Percentiles rank a stretch among this genome's conserved stretches.
Conservation (phyloP, 2,329 filamentous ascomycete genomes). For the Pseudogymnoascus sp. region DNA sequence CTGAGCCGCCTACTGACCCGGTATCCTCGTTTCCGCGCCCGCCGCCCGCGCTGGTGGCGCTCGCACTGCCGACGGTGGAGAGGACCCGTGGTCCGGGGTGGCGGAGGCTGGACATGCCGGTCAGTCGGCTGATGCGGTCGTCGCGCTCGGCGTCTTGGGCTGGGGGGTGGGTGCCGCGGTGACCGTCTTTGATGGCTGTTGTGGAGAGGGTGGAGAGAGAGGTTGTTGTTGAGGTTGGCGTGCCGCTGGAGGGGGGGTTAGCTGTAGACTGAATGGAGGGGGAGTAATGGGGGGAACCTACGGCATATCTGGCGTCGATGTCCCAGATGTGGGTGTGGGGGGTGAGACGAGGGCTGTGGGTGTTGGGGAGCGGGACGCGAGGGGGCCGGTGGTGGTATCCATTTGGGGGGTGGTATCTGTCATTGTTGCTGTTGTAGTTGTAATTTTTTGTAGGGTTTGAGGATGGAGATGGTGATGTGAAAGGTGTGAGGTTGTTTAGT, state of each 20-base stretch:
- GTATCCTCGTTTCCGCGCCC: slow-evolving; percentile 52
- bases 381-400: slow-evolving; percentile 63
- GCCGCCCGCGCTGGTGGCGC: slow-evolving; percentile 71
- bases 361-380: slow-evolving; percentile 77
- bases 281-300: slow-evolving; percentile 40
- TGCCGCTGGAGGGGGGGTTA: slow-evolving; percentile 53
- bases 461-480: neutral
- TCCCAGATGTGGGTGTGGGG: neutral
- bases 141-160: slow-evolving; percentile 82
- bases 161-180: slow-evolving; percentile 66
- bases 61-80: slow-evolving; percentile 85
- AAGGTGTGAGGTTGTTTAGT: neutral
- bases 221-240: slow-evolving; percentile 85
- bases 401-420: slow-evolving; percentile 51
- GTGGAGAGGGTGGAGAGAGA: slow-evolving; percentile 88
- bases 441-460: neutral
- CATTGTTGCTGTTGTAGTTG: neutral
- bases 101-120: slow-evolving; percentile 57
- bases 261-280: slow-evolving; percentile 12
- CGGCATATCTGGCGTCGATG: slow-evolving; percentile 59
- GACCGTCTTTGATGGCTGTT: slow-evolving; percentile 92
- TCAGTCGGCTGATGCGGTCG: slow-evolving; percentile 88
- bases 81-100: slow-evolving; percentile 27
- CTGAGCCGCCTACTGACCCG: slow-evolving; percentile 27
- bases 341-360: slow-evolving; percentile 5